Base-by-base conservation (phyloP, 2,329 filamentous ascomycete species). In the Aspergillus sp. region DNA sequence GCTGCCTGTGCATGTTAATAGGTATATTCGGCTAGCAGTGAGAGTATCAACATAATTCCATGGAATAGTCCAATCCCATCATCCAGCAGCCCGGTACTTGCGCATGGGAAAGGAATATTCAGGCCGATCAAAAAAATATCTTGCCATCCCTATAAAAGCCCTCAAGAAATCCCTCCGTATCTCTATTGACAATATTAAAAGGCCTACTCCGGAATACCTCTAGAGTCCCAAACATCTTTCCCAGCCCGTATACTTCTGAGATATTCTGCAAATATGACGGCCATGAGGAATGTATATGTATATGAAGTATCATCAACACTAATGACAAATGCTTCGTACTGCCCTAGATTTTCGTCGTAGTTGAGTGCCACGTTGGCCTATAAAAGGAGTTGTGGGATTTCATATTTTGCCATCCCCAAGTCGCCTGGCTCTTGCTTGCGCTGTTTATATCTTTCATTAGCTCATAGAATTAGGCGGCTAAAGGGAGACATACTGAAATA, bases 281-380 rank as follows among this genome's bases (percentile, higher is more conserved):
- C 27, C 11, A 9, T 12, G 7, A 37, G 4, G 12, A 36, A 36
- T 6, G 19, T 36, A 10, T 27, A 27, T 36, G 19, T 36, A n/a
- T n/a, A n/a, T n/a, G n/a, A n/a, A n/a, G 19, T 27, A 36, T 19
- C 19, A 2, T 19, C 12, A 5, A 27, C 27, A 19, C 34, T 36
- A 12, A 11, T 36, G 7, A 34, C 9, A 27, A 42, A 46, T 6
- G 44, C 44, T 9, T 10, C 32, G 10, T 42, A 35, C 9, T 34
- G 10, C 10, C 19, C 35, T n/a, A 28, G 27, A 9, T 11, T 10
- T n/a, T n/a, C 3, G n/a, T 35, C 30, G 31, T 39, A 31, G 10
- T 42, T 38, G 30, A 38, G 30, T 10, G 27, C 27, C 44, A 42
- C 30, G 12, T 42, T 42, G 27, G 19, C 32, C 32, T 46, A 39